Evolutionary conservation across 2,329 filamentous ascomycete genomes (phyloP), one percentile per base, ranked within the genome.

Genomic region (Penicillium hesseltinei): DNA sequence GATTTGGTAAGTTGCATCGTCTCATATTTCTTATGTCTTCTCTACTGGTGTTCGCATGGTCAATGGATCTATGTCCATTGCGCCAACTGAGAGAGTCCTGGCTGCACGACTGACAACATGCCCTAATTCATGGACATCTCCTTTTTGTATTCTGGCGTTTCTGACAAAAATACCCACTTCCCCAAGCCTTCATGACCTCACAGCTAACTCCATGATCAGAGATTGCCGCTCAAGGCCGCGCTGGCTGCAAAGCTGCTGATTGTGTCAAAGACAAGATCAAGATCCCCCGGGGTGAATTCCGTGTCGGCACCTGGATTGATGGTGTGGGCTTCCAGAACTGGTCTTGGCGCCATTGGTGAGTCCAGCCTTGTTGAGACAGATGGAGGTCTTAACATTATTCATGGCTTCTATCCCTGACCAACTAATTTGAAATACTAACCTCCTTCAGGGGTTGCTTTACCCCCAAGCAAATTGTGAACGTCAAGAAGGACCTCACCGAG

Each of bases 321-420:
- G 82, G 88, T 31, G 67, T 79, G 0, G 78, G 79, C 1, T 81
- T 87, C 68, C 84, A 84, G 42, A 82, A 81, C 68, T 96, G 86
- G 85, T 74, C 79, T 56, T 97, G 89, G 87, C 89, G 88, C 71
- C 93, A 97, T 73, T 97, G 93, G 93, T 95, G 81, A 70, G 82
- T 66, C 9, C 3, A n/a, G 11, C 19, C 13, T 47, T n/a, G 29
- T 17, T 6, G n/a, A 47, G 31, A 52, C 4, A n/a, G 6, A 21
- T 29, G 19, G 7, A 5, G n/a, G n/a, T 23, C 19, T 51, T 2
- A 17, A 13, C 4, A 23, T 21, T 5, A 40, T 31, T 5, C 6
- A 7, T 46, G 29, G 40, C 17, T 21, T 38, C 17, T 17, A 29
- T 31, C 5, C 5, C 35, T 19, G 35, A 35, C 21, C 40, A 1